Evolutionary conservation across 768 basidiomycete genomes (phyloP).

Genomic region (Grammothele lineata): DNA sequence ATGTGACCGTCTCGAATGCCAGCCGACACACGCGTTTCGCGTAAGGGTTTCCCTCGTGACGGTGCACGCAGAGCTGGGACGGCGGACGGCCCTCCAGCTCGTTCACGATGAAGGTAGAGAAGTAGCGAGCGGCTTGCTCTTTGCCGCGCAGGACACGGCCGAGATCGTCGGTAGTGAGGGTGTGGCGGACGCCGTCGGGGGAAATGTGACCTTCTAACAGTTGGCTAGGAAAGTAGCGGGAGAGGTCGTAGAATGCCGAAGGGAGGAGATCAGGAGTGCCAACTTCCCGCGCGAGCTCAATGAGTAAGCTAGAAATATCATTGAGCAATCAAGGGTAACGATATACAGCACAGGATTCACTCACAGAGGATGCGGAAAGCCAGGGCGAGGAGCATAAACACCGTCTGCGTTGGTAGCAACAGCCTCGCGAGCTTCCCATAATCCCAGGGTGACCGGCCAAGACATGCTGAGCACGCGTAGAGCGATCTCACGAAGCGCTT

Average conservation of each 20-base stretch:
- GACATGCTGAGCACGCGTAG: constrained; percentile 44
- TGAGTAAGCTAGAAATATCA: constrained; percentile 47
- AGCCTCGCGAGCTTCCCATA: constrained; percentile 69
- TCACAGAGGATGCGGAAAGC: constrained; percentile 38
- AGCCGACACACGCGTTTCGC: constrained; percentile 58
- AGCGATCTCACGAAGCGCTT: constrained; percentile 52
- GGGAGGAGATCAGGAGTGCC: constrained; percentile 57
- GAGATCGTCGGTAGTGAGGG: constrained; percentile 51
- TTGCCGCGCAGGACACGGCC: constrained; percentile 61
- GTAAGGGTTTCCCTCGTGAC: constrained; percentile 40
- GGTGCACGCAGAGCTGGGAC: constrained; percentile 39
- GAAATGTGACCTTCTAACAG: constrained; percentile 49
- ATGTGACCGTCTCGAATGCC: constrained; percentile 70
- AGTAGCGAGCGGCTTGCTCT: constrained; percentile 67
- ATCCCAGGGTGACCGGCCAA: constrained; percentile 60
- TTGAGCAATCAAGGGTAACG: not conserved
- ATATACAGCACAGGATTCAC: constrained; percentile 44
- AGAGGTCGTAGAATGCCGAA: constrained; percentile 78
- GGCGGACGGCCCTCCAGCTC: constrained; percentile 64
- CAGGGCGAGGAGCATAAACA: constrained; percentile 50
- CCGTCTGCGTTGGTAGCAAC: constrained; percentile 46
- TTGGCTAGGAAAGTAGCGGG: constrained; percentile 60
- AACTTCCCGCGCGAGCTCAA: constrained; percentile 60
- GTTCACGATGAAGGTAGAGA: constrained; percentile 74
- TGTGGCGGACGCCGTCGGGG: constrained; percentile 31